Evolutionary conservation across 306 rosid genomes (phyloP).

Genomic region (Malus sylvestris): DNA sequence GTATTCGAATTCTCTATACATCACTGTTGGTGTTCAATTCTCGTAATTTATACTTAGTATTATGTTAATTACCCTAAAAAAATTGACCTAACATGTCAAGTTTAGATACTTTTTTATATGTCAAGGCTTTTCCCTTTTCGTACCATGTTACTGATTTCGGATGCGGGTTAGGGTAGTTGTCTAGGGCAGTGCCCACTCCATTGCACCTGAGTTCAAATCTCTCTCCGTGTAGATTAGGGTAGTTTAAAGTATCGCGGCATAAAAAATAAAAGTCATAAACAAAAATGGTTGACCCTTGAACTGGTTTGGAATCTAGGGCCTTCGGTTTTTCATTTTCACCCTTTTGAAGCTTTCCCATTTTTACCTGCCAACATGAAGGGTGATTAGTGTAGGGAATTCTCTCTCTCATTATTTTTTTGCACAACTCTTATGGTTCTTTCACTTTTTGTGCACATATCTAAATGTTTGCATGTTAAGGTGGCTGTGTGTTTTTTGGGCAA

Average conservation of each 20-base stretch:
- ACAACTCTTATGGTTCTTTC: not conserved
- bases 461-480: not conserved
- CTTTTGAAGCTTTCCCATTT: not conserved
- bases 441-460: not conserved
- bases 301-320: not conserved
- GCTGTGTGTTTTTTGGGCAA: not conserved
- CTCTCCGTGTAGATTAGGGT: not conserved
- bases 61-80: not conserved
- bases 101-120: not conserved
- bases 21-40: not conserved
- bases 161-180: not conserved
- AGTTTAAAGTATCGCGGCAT: not conserved
- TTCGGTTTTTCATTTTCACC: not conserved
- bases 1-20: not conserved
- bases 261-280: no score
- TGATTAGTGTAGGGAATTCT: not conserved
- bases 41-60: not conserved
- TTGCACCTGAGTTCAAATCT: not conserved
- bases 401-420: not conserved
- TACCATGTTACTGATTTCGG: not conserved
- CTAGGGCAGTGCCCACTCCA: not conserved
- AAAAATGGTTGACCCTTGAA: not conserved
- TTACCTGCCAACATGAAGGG: not conserved
- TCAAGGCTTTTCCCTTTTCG: not conserved
- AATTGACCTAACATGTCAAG: not conserved